Conservation (phyloP, 1,139 yeast genomes). For the Protomyces lactucae-debilis region DNA sequence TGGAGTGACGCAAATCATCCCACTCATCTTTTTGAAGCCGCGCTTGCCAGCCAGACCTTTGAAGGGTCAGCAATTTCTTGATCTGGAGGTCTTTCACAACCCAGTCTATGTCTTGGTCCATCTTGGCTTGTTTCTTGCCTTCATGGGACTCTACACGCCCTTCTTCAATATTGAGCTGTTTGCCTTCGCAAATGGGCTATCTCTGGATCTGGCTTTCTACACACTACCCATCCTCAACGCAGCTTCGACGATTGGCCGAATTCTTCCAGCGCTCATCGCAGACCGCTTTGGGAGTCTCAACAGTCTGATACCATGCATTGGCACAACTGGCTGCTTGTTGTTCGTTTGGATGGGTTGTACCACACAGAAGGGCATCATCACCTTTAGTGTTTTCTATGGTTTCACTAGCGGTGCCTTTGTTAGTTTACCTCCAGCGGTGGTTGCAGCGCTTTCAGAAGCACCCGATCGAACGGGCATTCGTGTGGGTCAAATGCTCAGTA, state of each 20-base stretch:
- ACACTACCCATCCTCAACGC: constrained; percentile 50
- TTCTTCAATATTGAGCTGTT: constrained; percentile 40
- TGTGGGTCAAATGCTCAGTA: constrained; percentile 55
- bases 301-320: constrained; percentile 40
- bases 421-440: constrained; percentile 45
- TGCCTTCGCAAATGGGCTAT: constrained; percentile 34
- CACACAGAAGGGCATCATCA: constrained; percentile 35
- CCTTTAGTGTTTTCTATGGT: constrained; percentile 49
- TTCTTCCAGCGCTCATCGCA: constrained; percentile 47
- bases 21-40: constrained; percentile 27
- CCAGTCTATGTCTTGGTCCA: constrained; percentile 36
- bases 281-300: constrained; percentile 48
- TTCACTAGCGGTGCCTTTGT: constrained; percentile 46
- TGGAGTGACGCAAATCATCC: constrained; percentile 29
- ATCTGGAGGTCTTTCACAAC: constrained; percentile 36
- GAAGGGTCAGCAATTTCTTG: constrained; percentile 25
- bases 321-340: constrained; percentile 35
- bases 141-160: constrained; percentile 40
- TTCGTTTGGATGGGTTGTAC: constrained; percentile 37
- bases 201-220: constrained; percentile 31
- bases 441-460: constrained; percentile 52
- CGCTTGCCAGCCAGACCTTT: constrained; percentile 31
- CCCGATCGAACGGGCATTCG: constrained; percentile 50
- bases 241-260: constrained; percentile 49
- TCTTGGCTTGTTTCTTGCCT: constrained; percentile 37